Evolutionary conservation across 2,329 filamentous ascomycete species (phyloP), one percentile per base, ranked within the genome.

Genomic region (Leptographium lundbergii): DNA sequence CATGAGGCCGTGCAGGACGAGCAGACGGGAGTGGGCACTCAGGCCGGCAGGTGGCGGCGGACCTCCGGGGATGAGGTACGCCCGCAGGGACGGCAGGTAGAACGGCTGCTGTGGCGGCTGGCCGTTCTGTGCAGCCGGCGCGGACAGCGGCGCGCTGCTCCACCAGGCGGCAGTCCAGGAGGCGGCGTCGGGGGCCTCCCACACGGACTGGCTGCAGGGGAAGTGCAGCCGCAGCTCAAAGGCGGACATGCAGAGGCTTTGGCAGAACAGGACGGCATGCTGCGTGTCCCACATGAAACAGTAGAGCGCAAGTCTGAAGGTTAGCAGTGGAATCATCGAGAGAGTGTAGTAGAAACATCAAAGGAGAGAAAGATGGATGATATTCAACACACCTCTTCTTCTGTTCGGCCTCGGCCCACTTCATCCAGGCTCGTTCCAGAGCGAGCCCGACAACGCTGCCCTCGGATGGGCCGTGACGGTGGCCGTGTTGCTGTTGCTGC

Each of bases 211-310:
- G 50, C 50, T 58, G 53, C 62, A 63, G 19, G 62, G 62, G 6
- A 63, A 47, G 6, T 51, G 47, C 24, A 62, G 27, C 4, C 62
- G 61, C 27, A 63, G 57, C 58, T 63, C 62, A 59, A 63, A 63
- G 3, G 62, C 61, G 1, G 61, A 63, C 62, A 63, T 63, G 50
- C 62, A 63, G n/a, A 63, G 52, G 34, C 62, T 63, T 53, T 63
- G 62, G 57, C 62, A 63, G 50, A 63, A 63, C 25, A 63, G 61
- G 9, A 63, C 62, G 25, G 62, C 62, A 27, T 63, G 62, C 45
- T 63, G 61, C 2, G 62, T 63, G 56, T 63, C 62, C 62, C 62
- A 63, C 59, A 63, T 61, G 57, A 63, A 63, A 45, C 61, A 63
- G 34, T 56, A 48, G 14, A 63, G 48, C 1, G 62, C 62, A 4